These are phyloP conservation scores for Laburnicola sp. DNA, from an alignment of 2,329 filamentous ascomycete genomes.

Conservation along the genomic window DNA sequence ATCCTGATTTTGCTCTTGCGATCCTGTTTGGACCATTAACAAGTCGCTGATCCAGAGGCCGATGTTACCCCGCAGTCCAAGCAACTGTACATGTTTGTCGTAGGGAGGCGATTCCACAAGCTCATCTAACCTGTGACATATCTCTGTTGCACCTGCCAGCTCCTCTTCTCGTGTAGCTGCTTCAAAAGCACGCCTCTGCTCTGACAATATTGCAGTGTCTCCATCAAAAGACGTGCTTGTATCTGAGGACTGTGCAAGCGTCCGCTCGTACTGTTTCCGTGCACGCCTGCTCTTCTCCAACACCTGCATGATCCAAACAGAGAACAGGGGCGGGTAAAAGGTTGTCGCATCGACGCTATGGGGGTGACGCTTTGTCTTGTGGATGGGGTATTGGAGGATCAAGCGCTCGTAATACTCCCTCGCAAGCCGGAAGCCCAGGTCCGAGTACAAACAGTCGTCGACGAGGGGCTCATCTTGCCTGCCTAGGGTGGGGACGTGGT, in stretches of 20 bases:
- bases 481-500: neutral
- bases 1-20: constrained; percentile 15
- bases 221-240: constrained; percentile 14
- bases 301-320: constrained; percentile 76
- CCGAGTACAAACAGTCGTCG: constrained; percentile 27
- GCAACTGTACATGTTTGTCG: constrained; percentile 66
- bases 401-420: constrained; percentile 76
- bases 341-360: constrained; percentile 66
- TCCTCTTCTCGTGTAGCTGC: constrained; percentile 54
- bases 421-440: constrained; percentile 59
- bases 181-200: constrained; percentile 28
- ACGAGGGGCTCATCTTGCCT: too few relatives aligned
- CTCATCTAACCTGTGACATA: constrained; percentile 71
- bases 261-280: constrained; percentile 25
- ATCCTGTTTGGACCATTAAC: constrained; percentile 40
- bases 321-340: constrained; percentile 81
- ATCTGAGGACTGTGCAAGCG: neutral
- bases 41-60: constrained; percentile 77
- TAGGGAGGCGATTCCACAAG: constrained; percentile 72
- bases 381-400: constrained; percentile 70
- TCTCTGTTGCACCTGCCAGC: constrained; percentile 61
- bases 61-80: constrained; percentile 73
- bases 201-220: constrained; percentile 19
- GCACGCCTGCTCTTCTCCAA: constrained; percentile 61
- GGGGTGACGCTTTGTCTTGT: constrained; percentile 66